Conservation (phyloP, 805 yeast genomes). For the Nakazawaea sp. region DNA sequence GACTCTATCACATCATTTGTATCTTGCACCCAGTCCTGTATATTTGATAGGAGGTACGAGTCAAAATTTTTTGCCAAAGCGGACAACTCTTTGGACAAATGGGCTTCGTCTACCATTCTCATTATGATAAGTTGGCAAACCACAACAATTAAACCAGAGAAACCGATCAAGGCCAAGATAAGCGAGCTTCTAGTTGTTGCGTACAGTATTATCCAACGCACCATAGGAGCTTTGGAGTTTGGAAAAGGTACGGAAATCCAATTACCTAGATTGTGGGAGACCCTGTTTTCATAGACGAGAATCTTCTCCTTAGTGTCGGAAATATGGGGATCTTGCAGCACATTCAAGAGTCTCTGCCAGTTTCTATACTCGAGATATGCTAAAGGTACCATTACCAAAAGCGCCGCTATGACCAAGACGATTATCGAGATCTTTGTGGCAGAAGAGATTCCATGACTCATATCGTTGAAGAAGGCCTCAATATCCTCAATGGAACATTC, state of each 20-base stretch:
- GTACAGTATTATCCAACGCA: slow-evolving; percentile 42
- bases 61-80: neutral
- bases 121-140: slow-evolving; percentile 48
- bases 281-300: slow-evolving; percentile 18
- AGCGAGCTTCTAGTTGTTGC: slow-evolving; percentile 46
- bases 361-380: slow-evolving; percentile 35
- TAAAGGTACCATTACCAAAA: slow-evolving; percentile 34
- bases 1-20: slow-evolving; percentile 48
- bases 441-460: neutral
- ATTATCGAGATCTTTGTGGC: neutral
- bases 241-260: slow-evolving; percentile 13
- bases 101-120: neutral
- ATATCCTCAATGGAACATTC: slow-evolving; percentile 1
- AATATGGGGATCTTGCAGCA: slow-evolving; percentile 19
- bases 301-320: neutral
- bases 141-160: slow-evolving; percentile 50
- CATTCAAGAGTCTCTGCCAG: slow-evolving; percentile 39
- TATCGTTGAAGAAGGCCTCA: slow-evolving; percentile 3
- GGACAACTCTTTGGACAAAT: neutral
- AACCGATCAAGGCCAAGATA: slow-evolving; percentile 42
- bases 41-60: slow-evolving; percentile 17
- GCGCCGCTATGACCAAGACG: slow-evolving; percentile 31
- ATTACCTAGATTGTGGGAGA: slow-evolving; percentile 14
- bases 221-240: slow-evolving; percentile 8
- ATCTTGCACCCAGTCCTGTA: slow-evolving; percentile 42